Conservation (phyloP, 2,329 filamentous ascomycete genomes). For the Knufia petricola region DNA sequence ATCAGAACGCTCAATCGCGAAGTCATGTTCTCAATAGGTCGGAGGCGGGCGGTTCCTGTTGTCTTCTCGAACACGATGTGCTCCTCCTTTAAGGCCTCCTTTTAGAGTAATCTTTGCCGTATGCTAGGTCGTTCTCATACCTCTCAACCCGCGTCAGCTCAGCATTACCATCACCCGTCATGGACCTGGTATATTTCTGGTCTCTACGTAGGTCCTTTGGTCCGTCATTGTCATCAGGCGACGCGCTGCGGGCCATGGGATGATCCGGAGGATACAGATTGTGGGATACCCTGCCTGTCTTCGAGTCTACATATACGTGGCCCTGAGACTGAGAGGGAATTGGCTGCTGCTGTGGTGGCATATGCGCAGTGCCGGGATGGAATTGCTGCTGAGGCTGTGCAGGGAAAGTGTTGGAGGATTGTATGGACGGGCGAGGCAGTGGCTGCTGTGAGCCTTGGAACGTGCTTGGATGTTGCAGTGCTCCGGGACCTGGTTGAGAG, state of each 20-base stretch:
- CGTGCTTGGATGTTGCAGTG: not conserved
- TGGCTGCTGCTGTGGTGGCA: not conserved
- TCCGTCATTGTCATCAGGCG: not conserved
- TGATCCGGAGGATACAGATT: constrained; percentile 18
- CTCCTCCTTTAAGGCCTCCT: not conserved
- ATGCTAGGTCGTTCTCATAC: constrained; percentile 6
- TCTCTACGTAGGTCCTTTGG: not conserved
- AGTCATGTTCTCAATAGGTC: not conserved
- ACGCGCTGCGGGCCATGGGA: not conserved
- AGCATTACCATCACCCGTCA: constrained; percentile 2
- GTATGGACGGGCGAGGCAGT: not conserved
- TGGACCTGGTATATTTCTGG: not conserved
- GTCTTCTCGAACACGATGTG: not conserved
- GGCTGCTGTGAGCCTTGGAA: constrained; percentile 4
- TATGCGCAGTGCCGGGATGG: not conserved
- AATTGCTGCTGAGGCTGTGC: not conserved
- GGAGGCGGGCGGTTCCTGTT: not conserved
- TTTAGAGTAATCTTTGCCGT: constrained; percentile 7
- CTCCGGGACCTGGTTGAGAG: not conserved
- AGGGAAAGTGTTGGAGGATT: not conserved
- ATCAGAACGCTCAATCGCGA: not conserved
- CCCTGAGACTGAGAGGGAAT: constrained; percentile 9
- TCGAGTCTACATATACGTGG: constrained; percentile 14
- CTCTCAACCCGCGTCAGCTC: not conserved
- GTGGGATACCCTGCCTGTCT: constrained; percentile 17